phyloP scores from a whole-genome alignment of 1,139 yeast species.

The Scheffersomyces titani region DNA sequence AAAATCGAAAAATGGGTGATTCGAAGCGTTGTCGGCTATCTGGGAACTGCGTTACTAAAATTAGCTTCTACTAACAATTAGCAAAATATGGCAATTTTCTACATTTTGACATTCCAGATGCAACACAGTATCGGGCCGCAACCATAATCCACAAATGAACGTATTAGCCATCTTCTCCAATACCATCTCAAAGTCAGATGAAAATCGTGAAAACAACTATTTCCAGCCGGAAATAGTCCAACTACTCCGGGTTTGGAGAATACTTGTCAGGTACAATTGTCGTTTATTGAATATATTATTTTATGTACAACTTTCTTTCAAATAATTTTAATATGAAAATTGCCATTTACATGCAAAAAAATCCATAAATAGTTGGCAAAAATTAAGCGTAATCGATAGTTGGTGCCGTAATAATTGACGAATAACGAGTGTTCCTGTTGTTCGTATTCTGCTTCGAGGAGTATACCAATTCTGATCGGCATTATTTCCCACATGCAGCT shows the following conservation, averaged over 20 bases:
- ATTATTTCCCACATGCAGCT: neutral
- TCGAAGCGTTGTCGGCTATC: neutral
- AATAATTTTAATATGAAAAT: too few relatives aligned
- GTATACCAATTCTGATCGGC: neutral
- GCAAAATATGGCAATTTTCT: neutral
- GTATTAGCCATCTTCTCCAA: neutral
- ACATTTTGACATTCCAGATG: neutral
- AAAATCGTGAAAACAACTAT: neutral
- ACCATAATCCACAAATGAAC: neutral
- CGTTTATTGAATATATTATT: neutral
- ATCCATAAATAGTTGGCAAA: neutral
- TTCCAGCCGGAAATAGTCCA: neutral
- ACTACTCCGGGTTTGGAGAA: neutral
- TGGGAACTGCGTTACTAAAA: neutral
- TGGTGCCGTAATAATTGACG: neutral
- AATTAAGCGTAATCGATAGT: neutral
- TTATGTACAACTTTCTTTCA: neutral
- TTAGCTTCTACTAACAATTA: neutral
- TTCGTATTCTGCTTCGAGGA: neutral
- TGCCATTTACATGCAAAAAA: neutral
- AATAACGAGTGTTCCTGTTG: neutral
- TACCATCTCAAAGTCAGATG: neutral
- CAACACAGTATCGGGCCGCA: neutral
- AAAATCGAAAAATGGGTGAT: neutral
- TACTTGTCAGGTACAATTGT: neutral